Evolutionary conservation across 2,329 filamentous ascomycete species (phyloP).

Genomic region (Ophidiomyces ophidiicola): DNA sequence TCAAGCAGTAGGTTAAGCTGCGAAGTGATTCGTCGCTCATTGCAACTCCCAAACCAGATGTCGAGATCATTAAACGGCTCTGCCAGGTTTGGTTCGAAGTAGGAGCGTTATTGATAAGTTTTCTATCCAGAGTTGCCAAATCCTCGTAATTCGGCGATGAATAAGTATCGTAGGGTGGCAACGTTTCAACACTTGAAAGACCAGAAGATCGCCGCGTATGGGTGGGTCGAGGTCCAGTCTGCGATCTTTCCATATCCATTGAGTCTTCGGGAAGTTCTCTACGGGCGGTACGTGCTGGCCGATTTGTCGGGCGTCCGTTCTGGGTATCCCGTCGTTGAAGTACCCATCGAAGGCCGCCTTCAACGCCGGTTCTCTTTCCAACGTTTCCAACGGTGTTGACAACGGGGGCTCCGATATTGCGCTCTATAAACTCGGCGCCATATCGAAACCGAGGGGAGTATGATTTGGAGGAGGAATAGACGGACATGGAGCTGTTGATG

Average conservation of each 20-base stretch:
- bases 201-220: slow-evolving; percentile 47
- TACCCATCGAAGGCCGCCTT: slow-evolving; percentile 76
- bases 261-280: slow-evolving; percentile 35
- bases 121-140: slow-evolving; percentile 30
- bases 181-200: slow-evolving; percentile 56
- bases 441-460: slow-evolving; percentile 81
- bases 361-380: slow-evolving; percentile 73
- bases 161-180: slow-evolving; percentile 74
- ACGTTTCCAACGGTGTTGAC: slow-evolving; percentile 78
- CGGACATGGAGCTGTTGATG: slow-evolving; percentile 70
- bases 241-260: slow-evolving; percentile 39
- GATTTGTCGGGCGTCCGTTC: slow-evolving; percentile 9
- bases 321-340: slow-evolving; percentile 39
- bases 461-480: slow-evolving; percentile 78
- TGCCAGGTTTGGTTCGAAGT: slow-evolving; percentile 49
- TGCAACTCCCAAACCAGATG: slow-evolving; percentile 77
- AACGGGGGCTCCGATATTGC: slow-evolving; percentile 67
- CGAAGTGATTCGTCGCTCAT: slow-evolving; percentile 80
- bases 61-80: slow-evolving; percentile 74
- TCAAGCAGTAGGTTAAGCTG: slow-evolving; percentile 72
- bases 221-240: slow-evolving; percentile 16
- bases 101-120: slow-evolving; percentile 18
- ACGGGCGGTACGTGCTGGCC: slow-evolving; percentile 24
- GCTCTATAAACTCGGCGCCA: slow-evolving; percentile 83
- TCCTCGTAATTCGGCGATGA: slow-evolving; percentile 65